Conservation (phyloP, 306 rosid species). For the Comarum palustre region DNA sequence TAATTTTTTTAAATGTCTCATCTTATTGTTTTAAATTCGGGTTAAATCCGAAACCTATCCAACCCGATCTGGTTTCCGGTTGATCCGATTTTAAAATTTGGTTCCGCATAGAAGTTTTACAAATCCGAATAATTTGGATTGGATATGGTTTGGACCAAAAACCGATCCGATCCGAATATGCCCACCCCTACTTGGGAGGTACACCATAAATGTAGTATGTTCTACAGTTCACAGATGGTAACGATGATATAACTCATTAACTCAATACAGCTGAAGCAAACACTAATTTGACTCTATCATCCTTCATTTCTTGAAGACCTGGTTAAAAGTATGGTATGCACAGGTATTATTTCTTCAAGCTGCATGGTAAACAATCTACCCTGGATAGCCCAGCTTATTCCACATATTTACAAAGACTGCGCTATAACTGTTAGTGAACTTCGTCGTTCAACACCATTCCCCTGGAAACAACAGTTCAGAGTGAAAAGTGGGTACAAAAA, state of each 20-base stretch:
- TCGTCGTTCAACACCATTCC: not conserved
- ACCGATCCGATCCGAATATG: too few species aligned
- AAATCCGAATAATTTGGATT: too few species aligned
- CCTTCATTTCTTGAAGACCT: conserved; percentile 27
- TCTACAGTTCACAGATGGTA: not conserved
- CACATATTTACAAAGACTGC: conserved; percentile 22
- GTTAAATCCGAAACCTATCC: too few species aligned
- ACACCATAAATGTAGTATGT: too few species aligned
- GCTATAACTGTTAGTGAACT: conserved; percentile 8
- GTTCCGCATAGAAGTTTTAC: too few species aligned
- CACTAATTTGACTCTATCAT: conserved; percentile 30
- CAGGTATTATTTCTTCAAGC: conserved; percentile 18
- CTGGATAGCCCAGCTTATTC: not conserved
- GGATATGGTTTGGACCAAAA: too few species aligned
- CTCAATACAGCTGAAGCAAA: conserved; percentile 43
- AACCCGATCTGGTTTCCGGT: too few species aligned
- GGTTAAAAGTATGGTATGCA: conserved; percentile 20
- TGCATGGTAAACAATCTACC: not conserved
- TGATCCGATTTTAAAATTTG: too few species aligned
- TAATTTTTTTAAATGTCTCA: too few species aligned
- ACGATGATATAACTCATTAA: conserved; percentile 5
- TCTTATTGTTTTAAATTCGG: too few species aligned
- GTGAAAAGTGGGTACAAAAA: not conserved
- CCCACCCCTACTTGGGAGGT: too few species aligned
- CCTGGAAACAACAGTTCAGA: not conserved